Percentiles rank a stretch among this genome's conserved stretches.
Evolutionary conservation across 2,329 filamentous ascomycete genomes (phyloP).

Genomic region (Cryphonectria nitschkei): DNA sequence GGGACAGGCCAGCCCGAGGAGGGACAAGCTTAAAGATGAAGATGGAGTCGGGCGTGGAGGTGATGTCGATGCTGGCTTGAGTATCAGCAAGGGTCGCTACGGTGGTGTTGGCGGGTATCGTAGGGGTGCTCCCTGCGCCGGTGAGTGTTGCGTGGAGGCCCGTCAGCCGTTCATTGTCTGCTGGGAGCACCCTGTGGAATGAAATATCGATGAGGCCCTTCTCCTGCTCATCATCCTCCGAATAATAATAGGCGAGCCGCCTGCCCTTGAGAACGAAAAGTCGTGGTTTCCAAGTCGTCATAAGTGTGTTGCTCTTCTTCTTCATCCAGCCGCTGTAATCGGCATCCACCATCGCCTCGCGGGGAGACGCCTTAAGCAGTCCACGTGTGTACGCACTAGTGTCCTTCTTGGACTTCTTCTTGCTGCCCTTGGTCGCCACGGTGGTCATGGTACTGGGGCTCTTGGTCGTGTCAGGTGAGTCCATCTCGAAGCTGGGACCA

Average conservation of each 20-base stretch:
- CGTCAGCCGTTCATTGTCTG: conserved; percentile 87
- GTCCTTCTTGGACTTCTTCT: conserved; percentile 85
- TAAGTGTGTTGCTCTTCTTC: conserved; percentile 94
- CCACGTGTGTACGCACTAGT: conserved; percentile 94
- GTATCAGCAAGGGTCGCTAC: conserved; percentile 49
- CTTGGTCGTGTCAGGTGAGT: conserved; percentile 69
- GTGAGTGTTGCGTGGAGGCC: conserved; percentile 91
- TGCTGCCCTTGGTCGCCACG: conserved; percentile 51
- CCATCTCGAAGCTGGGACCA: conserved; percentile 75
- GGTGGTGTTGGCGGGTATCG: conserved; percentile 53
- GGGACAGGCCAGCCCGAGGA: conserved; percentile 81
- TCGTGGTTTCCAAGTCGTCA: conserved; percentile 96
- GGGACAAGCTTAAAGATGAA: conserved; percentile 99
- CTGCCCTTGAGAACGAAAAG: conserved; percentile 94
- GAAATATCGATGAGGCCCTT: conserved; percentile 97
- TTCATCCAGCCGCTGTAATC: conserved; percentile 99
- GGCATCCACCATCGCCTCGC: conserved; percentile 81
- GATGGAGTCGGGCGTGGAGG: conserved; percentile 61
- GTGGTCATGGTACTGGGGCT: conserved; percentile 55
- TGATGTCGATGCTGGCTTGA: conserved; percentile 53
- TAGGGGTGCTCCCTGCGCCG: conserved; percentile 74
- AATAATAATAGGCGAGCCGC: conserved; percentile 93
- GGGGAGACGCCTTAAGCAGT: conserved; percentile 76
- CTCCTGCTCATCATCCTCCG: conserved; percentile 88
- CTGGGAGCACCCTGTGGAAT: conserved; percentile 93